Evolutionary conservation across 805 yeast genomes (phyloP), one percentile per base, ranked within the genome.

Genomic region (Yarrowia osloensis): DNA sequence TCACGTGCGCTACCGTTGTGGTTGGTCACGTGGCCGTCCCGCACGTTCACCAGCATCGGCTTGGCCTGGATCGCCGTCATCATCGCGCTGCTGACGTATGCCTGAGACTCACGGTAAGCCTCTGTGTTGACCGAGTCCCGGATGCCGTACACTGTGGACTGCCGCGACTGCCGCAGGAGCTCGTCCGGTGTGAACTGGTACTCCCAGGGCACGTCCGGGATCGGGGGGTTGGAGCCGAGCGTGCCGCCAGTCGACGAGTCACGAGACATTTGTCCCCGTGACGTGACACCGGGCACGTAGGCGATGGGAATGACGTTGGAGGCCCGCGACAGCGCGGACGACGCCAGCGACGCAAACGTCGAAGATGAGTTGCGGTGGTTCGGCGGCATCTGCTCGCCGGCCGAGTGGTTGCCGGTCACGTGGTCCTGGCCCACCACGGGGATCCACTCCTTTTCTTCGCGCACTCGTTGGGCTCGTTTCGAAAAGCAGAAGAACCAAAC

Each of bases 301-400:
- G 97, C 97, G 67, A 94, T 88, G 21, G 97, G 97, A 69, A 93
- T 83, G 70, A 93, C 87, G 76, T 93, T 92, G 15, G 96, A 89
- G 4, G 96, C 96, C 72, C 88, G 86, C 12, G 95, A 88, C 57
- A 88, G 81, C 15, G 88, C 74, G 74, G 69, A 75, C 71, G 67
- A 74, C 74, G 71, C 73, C 70, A 71, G 67, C 8, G 70, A 70
- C 0, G 71, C 67, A 21, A 73, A 70, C 68, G 68, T 44, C 40
- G 67, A 37, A 61, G 67, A 19, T 31, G 62, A 37, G 46, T 28
- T 26, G 44, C 57, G 37, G 17, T n/a, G 39, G 40, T 21, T 13
- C 3, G 31, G 47, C 4, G 68, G 74, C 74, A 61, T 72, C 74
- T 50, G 54, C 12, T 33, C 5, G 12, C 76, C 75, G 40, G 73